Evolutionary conservation across 352 stramenopile genomes (phyloP), one percentile per base, ranked within the genome.

Genomic region (Pythium oligandrum): DNA sequence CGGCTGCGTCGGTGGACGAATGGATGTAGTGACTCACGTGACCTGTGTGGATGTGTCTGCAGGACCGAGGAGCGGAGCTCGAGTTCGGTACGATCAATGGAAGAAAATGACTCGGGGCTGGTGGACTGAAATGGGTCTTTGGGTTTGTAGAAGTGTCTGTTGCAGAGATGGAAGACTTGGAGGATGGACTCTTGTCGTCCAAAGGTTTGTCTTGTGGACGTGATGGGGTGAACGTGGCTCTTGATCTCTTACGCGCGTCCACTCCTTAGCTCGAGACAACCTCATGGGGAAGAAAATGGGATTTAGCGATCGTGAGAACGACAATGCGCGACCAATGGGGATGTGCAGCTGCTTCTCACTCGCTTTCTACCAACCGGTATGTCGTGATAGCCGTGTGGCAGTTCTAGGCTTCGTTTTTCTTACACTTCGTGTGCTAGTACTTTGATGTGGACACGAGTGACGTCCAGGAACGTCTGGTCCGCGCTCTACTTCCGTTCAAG

Each of bases 381-480:
- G 83, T 75, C 2, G 38, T 26, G 17, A 26, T 26, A 26, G 17
- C 17, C 17, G 17, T 26, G 17, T 26, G 17, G 17, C 17, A 26
- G 17, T 26, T 26, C 17, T 26, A 26, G 17, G 17, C 17, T 26
- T 26, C 17, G 17, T 26, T 26, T 26, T 26, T 26, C 17, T 26
- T 26, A 26, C 17, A 26, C 17, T 0, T 34, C 12, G 3, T 52
- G 31, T 3, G 10, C 12, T 47, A 95, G 84, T 93, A 90, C 47
- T 95, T 95, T 57, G 80, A 95, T 48, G 84, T 95, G 1, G 84
- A 95, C 62, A 95, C 84, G 17, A 55, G 55, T 34, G 82, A 95
- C 59, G 78, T 95, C 40, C 82, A 92, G 51, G 70, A 83, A 54
- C 84, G 84, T 39, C 51, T 95, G 33, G 67, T 81, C 44, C 77